Evolutionary conservation across 768 basidiomycete species (phyloP).

Genomic region (Boletus subparvulus): DNA sequence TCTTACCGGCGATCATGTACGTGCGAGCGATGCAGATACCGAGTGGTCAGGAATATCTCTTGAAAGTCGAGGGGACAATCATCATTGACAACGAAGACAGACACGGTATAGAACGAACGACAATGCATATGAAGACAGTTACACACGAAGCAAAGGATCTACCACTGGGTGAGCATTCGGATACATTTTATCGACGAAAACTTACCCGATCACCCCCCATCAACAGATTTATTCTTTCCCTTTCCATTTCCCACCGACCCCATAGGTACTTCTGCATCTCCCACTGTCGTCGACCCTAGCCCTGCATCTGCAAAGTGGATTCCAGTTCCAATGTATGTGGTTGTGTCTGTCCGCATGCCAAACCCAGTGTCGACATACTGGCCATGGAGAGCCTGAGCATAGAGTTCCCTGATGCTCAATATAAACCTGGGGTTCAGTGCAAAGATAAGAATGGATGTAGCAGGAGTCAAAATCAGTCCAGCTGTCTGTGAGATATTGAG

Average conservation of each 20-base stretch:
- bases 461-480: background rate
- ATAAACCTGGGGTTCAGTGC: constrained; percentile 7
- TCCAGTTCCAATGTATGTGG: background rate
- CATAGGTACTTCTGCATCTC: background rate
- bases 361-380: constrained; percentile 4
- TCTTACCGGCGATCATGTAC: too few relatives aligned
- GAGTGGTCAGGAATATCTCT: too few relatives aligned
- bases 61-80: too few relatives aligned
- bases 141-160: too few relatives aligned
- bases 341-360: background rate
- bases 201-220: background rate
- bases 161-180: too few relatives aligned
- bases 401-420: constrained; percentile 1
- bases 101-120: too few relatives aligned
- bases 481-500: background rate
- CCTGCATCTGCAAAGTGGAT: background rate
- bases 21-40: too few relatives aligned
- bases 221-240: too few relatives aligned
- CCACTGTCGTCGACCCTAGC: background rate
- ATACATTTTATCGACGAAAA: background rate
- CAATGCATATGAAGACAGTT: too few relatives aligned
- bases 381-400: background rate
- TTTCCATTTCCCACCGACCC: too few relatives aligned
- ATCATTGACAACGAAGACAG: too few relatives aligned
- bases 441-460: background rate